Evolutionary conservation across 169 alveolate genomes (phyloP).

Genomic region (Plasmodium ovale): DNA sequence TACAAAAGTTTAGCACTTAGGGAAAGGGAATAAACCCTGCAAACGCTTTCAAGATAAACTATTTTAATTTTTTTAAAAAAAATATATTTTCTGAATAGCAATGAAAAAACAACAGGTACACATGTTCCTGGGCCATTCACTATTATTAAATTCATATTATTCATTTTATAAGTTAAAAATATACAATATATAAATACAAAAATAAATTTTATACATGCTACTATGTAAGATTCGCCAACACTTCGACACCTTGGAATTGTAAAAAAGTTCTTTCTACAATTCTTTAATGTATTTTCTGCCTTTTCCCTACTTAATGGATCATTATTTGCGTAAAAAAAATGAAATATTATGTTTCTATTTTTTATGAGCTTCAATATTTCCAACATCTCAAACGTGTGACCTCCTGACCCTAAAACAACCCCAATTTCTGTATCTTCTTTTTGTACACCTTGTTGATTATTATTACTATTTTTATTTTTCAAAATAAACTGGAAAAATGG

Average conservation of each 20-base stretch:
- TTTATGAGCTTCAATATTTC: conserved; percentile 50
- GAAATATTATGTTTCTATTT: conserved; percentile 40
- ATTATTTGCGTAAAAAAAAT: conserved; percentile 61
- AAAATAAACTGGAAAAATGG: conserved; percentile 11
- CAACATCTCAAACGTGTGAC: conserved; percentile 64
- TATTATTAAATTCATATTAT: conserved; percentile 38
- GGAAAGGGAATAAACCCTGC: conserved; percentile 64
- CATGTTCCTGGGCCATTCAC: conserved; percentile 75
- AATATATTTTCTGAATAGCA: conserved; percentile 53
- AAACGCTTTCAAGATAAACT: conserved; percentile 60
- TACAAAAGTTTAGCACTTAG: conserved; percentile 54
- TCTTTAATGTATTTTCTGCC: conserved; percentile 40
- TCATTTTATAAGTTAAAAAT: conserved; percentile 63
- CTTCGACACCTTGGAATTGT: conserved; percentile 71
- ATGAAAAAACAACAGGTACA: conserved; percentile 62
- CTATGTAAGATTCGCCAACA: conserved; percentile 57
- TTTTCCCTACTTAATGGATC: conserved; percentile 54
- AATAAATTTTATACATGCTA: conserved; percentile 23
- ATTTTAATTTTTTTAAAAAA: conserved; percentile 61
- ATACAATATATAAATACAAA: conserved; percentile 55
- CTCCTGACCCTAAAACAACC: conserved; percentile 72
- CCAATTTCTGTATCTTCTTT: conserved; percentile 51
- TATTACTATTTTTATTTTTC: conserved; percentile 29
- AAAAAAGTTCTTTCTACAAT: conserved; percentile 39
- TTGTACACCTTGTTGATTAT: no score